A percentile compares a stretch with the other conserved stretches of the same genome.
phyloP scores from a whole-genome alignment of 257 asterid species.

The Marsdenia floribunda region DNA sequence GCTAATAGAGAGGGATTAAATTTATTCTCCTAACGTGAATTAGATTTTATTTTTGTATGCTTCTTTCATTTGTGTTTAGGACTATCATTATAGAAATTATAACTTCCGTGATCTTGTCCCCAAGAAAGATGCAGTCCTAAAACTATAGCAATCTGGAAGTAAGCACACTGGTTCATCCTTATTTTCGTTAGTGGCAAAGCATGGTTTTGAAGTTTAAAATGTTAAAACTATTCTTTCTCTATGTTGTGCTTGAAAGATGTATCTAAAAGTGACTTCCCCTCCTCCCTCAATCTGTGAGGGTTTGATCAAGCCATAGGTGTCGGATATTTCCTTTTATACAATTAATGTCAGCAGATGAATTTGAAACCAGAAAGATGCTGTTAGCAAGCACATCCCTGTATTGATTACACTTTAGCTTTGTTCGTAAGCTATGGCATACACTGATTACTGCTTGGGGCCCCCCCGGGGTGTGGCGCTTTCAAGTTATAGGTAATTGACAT shows the following conservation, averaged over 20 bases:
- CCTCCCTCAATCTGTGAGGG: conserved; percentile 9
- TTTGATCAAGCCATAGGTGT: not conserved
- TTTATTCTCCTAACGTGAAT: too few relatives aligned
- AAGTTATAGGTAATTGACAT: not conserved
- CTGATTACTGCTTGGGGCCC: not conserved
- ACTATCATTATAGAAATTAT: too few relatives aligned
- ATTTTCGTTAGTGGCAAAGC: not conserved
- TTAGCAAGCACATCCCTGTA: conserved; percentile 4
- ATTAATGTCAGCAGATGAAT: conserved; percentile 9
- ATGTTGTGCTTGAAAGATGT: not conserved
- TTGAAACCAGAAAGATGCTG: conserved; percentile 6
- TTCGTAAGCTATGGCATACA: conserved; percentile 7
- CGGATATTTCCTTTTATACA: conserved; percentile 11
- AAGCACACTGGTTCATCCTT: not conserved
- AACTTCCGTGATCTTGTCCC: too few relatives aligned
- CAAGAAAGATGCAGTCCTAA: not conserved
- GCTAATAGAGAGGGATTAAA: too few relatives aligned
- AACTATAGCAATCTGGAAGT: not conserved
- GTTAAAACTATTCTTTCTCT: not conserved
- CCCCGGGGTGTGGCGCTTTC: too few relatives aligned
- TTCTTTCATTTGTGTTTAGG: not conserved
- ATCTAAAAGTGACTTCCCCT: not conserved
- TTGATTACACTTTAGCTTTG: conserved; percentile 4
- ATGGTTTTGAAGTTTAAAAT: not conserved
- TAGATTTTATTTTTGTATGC: not conserved